Conservation (phyloP, 164 flowering plant species). For the Tinospora cordifolia region DNA sequence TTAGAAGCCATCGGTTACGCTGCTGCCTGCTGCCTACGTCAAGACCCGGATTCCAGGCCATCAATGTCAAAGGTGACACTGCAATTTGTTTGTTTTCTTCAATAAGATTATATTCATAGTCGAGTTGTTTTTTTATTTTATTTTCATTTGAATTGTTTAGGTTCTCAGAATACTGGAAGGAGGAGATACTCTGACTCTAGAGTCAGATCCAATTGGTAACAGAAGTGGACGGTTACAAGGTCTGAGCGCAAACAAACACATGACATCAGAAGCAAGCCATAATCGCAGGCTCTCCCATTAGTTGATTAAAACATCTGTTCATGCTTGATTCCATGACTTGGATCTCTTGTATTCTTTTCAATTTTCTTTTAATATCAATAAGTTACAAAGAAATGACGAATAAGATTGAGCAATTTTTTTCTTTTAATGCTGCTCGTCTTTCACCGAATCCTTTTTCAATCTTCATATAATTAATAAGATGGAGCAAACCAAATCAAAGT, state of each 20-base stretch:
- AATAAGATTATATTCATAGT: neutral
- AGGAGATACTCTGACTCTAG: constrained; percentile 41
- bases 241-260: constrained; percentile 21
- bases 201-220: constrained; percentile 48
- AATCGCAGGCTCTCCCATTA: constrained; percentile 61
- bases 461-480: too few relatives aligned
- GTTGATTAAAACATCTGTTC: constrained; percentile 6
- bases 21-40: constrained; percentile 24
- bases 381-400: neutral
- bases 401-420: neutral
- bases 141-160: constrained; percentile 25
- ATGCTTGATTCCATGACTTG: neutral
- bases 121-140: neutral
- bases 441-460: neutral
- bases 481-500: neutral
- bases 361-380: neutral
- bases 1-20: constrained; percentile 54
- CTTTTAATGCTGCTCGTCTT: neutral
- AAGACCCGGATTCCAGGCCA: constrained; percentile 25
- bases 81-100: neutral
- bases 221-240: constrained; percentile 64
- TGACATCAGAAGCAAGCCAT: constrained; percentile 30
- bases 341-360: neutral
- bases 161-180: constrained; percentile 75
- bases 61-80: constrained; percentile 37